Evolutionary conservation across 148 eudicot species (phyloP).

Genomic region (Nyssa sinensis): DNA sequence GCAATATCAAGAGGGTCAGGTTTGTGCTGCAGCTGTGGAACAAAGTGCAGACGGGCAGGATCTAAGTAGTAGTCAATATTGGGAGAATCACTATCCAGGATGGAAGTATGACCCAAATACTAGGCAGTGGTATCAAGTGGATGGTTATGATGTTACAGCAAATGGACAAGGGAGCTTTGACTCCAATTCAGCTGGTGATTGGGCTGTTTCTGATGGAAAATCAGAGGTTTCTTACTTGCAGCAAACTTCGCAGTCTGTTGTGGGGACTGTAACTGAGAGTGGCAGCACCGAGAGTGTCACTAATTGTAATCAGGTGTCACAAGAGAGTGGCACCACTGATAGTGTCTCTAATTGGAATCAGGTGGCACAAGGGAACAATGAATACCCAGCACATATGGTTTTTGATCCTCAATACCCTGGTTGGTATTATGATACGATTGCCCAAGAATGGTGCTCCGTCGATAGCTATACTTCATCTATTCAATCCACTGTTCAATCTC

Average conservation of each 20-base stretch:
- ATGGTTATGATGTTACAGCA: constrained; percentile 38
- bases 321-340: constrained; percentile 28
- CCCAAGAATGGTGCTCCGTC: constrained; percentile 63
- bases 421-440: constrained; percentile 71
- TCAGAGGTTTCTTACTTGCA: constrained; percentile 46
- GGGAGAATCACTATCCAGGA: constrained; percentile 82
- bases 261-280: constrained; percentile 38
- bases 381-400: constrained; percentile 65
- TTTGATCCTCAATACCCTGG: constrained; percentile 90
- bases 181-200: constrained; percentile 21
- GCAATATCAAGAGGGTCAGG: constrained; percentile 31
- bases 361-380: constrained; percentile 37
- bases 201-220: constrained; percentile 31
- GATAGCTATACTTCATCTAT: constrained; percentile 51
- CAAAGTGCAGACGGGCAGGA: constrained; percentile 39
- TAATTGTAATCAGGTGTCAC: constrained; percentile 53
- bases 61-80: constrained; percentile 46
- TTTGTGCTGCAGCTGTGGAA: constrained; percentile 29
- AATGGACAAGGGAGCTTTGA: constrained; percentile 34
- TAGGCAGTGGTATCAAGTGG: constrained; percentile 79
- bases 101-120: constrained; percentile 67
- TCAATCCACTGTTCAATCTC: constrained; percentile 38
- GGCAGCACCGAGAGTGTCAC: constrained; percentile 44
- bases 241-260: constrained; percentile 47
- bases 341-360: constrained; percentile 45